These are phyloP conservation scores for Penicillium sp. DNA, from an alignment of 2,329 filamentous ascomycete species.

Conservation along the genomic window DNA sequence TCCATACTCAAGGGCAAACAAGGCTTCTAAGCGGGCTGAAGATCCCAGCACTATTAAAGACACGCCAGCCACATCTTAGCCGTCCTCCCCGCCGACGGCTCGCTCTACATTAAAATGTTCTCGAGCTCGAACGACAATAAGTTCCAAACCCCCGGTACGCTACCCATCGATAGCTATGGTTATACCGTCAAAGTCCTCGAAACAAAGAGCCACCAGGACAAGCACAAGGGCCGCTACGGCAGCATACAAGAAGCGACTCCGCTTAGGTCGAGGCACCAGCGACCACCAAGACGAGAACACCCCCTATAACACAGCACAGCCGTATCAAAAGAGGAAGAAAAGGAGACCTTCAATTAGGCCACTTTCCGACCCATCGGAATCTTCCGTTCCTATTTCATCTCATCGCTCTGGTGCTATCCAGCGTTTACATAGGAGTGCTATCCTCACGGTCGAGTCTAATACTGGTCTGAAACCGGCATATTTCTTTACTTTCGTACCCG, in stretches of 20 bases:
- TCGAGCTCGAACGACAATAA: neutral
- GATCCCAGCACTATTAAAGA: neutral
- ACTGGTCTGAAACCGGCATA: constrained; percentile 13
- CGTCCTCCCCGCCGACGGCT: neutral
- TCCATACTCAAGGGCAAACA: neutral
- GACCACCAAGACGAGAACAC: constrained; percentile 1
- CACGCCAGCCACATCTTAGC: neutral
- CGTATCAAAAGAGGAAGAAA: constrained; percentile 11
- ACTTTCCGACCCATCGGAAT: constrained; percentile 6
- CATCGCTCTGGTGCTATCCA: constrained; percentile 8
- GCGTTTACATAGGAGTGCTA: constrained; percentile 5
- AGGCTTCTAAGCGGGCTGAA: neutral
- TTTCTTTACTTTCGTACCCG: constrained; percentile 19
- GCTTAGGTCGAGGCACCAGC: constrained; percentile 1
- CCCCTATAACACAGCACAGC: constrained; percentile 7
- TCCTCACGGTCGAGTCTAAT: constrained; percentile 14
- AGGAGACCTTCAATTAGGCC: constrained; percentile 10
- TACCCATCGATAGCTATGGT: neutral
- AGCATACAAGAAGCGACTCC: neutral
- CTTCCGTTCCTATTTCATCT: constrained; percentile 8
- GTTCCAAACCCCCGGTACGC: neutral
- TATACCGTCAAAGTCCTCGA: neutral
- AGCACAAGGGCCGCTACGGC: neutral
- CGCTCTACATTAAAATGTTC: neutral
- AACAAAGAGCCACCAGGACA: neutral